Conservation (phyloP, 148 eudicot genomes). For the Talinum fruticosum region DNA sequence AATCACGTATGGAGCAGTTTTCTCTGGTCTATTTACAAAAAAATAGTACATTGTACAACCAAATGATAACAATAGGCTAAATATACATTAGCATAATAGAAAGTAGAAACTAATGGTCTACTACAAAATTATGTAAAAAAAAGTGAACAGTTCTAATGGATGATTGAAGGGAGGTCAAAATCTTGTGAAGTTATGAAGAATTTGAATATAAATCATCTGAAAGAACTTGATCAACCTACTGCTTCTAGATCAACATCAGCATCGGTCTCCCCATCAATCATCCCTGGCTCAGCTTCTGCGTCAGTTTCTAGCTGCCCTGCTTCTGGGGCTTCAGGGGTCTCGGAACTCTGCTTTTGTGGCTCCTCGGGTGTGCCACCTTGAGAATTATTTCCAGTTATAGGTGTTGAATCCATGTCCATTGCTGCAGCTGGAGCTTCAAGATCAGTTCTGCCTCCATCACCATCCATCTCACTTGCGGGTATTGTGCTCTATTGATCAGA, state of each 20-base stretch:
- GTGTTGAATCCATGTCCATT: conserved; percentile 55
- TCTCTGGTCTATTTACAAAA: background rate
- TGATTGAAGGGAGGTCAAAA: background rate
- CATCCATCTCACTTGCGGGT: conserved; percentile 59
- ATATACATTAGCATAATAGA: background rate
- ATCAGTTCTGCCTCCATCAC: conserved; percentile 58
- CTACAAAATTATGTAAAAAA: background rate
- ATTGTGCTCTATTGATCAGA: conserved; percentile 40
- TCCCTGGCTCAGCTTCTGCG: conserved; percentile 58
- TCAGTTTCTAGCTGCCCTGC: conserved; percentile 75
- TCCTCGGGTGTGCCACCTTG: conserved; percentile 63
- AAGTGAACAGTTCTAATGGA: background rate
- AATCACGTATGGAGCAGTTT: background rate
- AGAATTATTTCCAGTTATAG: conserved; percentile 49
- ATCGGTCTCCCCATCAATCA: conserved; percentile 78
- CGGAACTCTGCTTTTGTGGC: conserved; percentile 63
- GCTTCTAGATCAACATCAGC: conserved; percentile 66
- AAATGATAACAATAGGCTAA: background rate
- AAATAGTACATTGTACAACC: background rate
- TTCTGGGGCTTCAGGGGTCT: conserved; percentile 59
- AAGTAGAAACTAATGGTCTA: background rate
- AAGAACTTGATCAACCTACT: conserved; percentile 25
- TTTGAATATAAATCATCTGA: background rate
- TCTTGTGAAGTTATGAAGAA: background rate
- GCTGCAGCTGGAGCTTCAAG: conserved; percentile 56